Evolutionary conservation across 805 yeast species (phyloP).

Genomic region (Candida sonorensis): DNA sequence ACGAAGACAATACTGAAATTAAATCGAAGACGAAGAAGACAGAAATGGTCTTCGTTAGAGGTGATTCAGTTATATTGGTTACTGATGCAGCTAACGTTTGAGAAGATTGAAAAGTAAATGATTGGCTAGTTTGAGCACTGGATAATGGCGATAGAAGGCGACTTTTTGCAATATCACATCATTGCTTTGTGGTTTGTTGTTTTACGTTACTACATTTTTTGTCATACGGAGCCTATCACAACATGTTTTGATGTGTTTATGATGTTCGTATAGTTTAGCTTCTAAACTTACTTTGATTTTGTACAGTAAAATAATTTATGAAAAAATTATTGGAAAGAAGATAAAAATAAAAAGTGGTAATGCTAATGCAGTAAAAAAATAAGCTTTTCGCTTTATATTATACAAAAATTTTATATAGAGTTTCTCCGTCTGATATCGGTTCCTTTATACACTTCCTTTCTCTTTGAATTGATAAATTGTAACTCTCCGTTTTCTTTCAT

Average conservation of each 20-base stretch:
- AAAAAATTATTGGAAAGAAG: no score
- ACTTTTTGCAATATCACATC: no score
- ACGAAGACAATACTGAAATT: constrained; percentile 39
- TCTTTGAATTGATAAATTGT: constrained; percentile 54
- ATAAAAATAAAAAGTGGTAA: not conserved
- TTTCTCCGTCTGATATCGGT: constrained; percentile 48
- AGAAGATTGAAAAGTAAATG: not conserved
- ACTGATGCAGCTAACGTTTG: constrained; percentile 28
- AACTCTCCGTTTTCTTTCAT: constrained; percentile 47
- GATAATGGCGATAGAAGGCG: no score
- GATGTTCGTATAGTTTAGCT: no score
- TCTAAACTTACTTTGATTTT: no score
- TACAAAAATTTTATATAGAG: constrained; percentile 39
- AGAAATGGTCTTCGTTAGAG: constrained; percentile 93
- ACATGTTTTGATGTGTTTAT: no score
- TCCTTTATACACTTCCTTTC: constrained; percentile 23
- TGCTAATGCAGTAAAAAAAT: not conserved
- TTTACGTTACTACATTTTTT: no score
- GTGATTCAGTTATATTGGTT: constrained; percentile 91
- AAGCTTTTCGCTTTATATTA: no score
- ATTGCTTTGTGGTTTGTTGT: no score
- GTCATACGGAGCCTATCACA: no score
- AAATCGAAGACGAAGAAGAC: constrained; percentile 47
- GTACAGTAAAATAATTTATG: no score
- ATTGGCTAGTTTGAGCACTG: not conserved